Evolutionary conservation across 352 stramenopile genomes (phyloP).

Genomic region (Saprolegnia diclina): DNA sequence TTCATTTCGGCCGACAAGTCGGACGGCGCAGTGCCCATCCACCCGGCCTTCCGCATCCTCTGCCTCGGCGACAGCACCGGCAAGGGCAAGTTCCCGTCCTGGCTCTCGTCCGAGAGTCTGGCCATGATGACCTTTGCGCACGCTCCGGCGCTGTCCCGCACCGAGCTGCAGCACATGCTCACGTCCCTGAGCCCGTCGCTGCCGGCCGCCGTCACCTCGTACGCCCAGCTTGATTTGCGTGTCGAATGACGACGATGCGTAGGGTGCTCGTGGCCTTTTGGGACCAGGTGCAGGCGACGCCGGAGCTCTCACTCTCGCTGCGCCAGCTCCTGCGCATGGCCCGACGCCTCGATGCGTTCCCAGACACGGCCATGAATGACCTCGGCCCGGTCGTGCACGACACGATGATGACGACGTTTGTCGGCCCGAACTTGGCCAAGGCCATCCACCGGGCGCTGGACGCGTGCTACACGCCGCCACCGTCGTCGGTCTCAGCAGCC

Average conservation of each 20-base stretch:
- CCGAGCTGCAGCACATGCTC: conserved; percentile 50
- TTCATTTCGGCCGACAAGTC: conserved; percentile 60
- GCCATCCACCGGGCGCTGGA: conserved; percentile 36
- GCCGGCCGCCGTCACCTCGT: conserved; percentile 50
- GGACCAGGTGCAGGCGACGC: conserved; percentile 46
- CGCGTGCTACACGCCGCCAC: conserved; percentile 31
- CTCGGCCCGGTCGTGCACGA: conserved; percentile 60
- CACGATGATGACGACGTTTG: conserved; percentile 67
- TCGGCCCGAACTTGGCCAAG: conserved; percentile 30
- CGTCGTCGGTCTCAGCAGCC: not conserved
- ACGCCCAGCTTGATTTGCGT: conserved; percentile 24
- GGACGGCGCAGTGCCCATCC: conserved; percentile 51
- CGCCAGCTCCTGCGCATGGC: conserved; percentile 62
- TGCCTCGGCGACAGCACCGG: conserved; percentile 67
- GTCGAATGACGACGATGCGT: not conserved
- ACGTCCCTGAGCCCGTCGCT: conserved; percentile 45
- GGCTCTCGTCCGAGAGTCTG: conserved; percentile 73
- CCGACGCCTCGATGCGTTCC: conserved; percentile 62
- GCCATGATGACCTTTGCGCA: conserved; percentile 74
- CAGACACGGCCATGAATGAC: conserved; percentile 52
- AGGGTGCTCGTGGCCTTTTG: conserved; percentile 54
- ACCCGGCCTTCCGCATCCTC: conserved; percentile 87
- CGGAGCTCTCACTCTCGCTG: conserved; percentile 52
- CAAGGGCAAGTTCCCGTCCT: conserved; percentile 33
- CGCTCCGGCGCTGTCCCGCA: conserved; percentile 36